These are phyloP conservation scores for Barnettozyma sp. DNA, from an alignment of 805 yeast species.

Conservation along the genomic window DNA sequence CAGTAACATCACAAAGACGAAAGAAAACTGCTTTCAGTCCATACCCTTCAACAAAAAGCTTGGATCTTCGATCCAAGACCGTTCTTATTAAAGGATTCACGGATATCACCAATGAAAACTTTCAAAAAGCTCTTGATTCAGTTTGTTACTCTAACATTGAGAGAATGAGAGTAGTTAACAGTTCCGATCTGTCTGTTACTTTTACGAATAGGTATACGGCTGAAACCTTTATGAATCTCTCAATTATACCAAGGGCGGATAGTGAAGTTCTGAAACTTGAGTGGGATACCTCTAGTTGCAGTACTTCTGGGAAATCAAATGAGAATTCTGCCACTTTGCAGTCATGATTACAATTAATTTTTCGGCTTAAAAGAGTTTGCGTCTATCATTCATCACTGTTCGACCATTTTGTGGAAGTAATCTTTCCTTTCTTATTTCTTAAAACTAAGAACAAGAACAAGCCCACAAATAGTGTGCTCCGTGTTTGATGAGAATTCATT, in stretches of 20 bases:
- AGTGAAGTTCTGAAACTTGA: slow-evolving; percentile 10
- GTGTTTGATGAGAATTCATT: not conserved
- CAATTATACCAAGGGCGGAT: slow-evolving; percentile 8
- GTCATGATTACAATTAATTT: no score
- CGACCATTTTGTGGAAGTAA: no score
- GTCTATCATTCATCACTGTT: no score
- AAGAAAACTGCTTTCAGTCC: no score
- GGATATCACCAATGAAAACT: slow-evolving; percentile 13
- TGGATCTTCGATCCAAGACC: slow-evolving; percentile 23
- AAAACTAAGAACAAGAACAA: no score
- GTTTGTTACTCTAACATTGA: slow-evolving; percentile 14
- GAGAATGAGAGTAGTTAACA: slow-evolving; percentile 6
- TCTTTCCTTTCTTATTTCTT: no score
- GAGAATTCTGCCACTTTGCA: no score
- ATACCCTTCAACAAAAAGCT: slow-evolving; percentile 8
- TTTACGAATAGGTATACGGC: slow-evolving; percentile 21
- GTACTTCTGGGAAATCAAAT: no score
- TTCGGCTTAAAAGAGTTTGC: no score
- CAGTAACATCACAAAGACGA: no score
- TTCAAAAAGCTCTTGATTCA: slow-evolving; percentile 13
- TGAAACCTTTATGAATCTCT: slow-evolving; percentile 18
- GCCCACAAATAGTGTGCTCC: not conserved
- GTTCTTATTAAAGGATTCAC: slow-evolving; percentile 15
- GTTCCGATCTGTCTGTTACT: slow-evolving; percentile 13
- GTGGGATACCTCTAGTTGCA: no score